Base-by-base conservation (phyloP, 2,329 filamentous ascomycete genomes). In the Juglanconis juglandina region DNA sequence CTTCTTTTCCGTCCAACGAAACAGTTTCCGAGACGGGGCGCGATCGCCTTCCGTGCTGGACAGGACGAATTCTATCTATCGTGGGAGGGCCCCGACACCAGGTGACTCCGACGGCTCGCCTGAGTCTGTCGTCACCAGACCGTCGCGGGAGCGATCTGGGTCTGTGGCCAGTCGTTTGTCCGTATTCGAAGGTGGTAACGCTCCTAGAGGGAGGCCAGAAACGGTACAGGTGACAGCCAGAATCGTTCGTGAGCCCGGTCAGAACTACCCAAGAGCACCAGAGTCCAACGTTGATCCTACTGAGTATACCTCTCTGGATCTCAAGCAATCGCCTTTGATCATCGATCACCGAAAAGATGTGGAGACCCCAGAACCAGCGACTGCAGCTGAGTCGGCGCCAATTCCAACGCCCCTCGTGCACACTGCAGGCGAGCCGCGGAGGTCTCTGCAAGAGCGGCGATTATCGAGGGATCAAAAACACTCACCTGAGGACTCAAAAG, bases 221-320 rank as follows among this genome's bases (percentile, higher is more conserved):
- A 93, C 91, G 0, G 86, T 96, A n/a, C 93, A 92, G 50, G 92
- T 96, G 10, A 95, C 90, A 17, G 91, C 93, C 53, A 86, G 88
- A 55, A 96, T 96, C 64, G 79, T 96, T 42, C 86, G 91, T 52
- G 89, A 90, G 65, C 78, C 82, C 10, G 72, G 70, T 24, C 77
- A 82, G 39, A 71, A 71, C 24, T 74, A 76, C 47, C 72, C 74
- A 5, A 75, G 72, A 60, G 70, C 71, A 24, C 68, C 76, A 2
- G 80, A 83, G 17, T 66, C 71, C 2, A 73, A 72, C 2, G 74
- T 71, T 42, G 78, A 79, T 54, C 68, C 70, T 17, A 72, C 70
- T 2, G 82, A 85, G 17, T 80, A 76, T 63, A 71, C 69, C 42
- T 76, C 78, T 5, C 64, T 83, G 44, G 81, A 86, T 17, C 71